phyloP scores from a whole-genome alignment of 495 filamentous ascomycete genomes.

The Neurospora africana region DNA sequence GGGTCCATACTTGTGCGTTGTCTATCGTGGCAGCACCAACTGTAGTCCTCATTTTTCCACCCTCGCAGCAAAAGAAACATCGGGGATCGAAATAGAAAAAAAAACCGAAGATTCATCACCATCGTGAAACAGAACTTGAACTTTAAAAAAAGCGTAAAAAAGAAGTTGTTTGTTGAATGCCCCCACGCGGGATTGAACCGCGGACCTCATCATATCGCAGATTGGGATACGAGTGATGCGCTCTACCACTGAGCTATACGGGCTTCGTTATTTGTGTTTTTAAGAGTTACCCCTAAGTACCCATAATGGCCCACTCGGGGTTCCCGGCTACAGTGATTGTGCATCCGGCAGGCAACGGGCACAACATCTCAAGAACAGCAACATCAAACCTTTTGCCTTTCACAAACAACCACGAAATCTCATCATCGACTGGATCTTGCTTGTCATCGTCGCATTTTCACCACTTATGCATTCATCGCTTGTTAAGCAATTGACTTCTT shows the following conservation, averaged over 20 bases:
- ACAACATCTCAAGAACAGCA: too few species aligned
- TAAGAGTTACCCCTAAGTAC: too few species aligned
- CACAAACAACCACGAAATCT: too few species aligned
- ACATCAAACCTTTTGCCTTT: too few species aligned
- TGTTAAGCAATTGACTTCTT: too few species aligned
- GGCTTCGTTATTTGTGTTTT: background rate
- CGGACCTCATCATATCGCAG: background rate
- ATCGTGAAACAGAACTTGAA: background rate
- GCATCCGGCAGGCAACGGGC: background rate
- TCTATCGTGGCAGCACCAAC: background rate
- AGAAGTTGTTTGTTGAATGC: background rate
- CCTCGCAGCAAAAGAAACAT: background rate
- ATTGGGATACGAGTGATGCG: constrained; percentile 7
- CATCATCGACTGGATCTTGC: too few species aligned
- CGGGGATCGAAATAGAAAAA: background rate
- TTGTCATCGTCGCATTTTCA: too few species aligned
- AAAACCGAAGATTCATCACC: background rate
- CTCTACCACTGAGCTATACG: constrained; percentile 13
- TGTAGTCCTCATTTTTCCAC: too few species aligned
- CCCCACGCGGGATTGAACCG: constrained; percentile 8
- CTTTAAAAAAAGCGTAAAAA: background rate
- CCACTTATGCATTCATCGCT: too few species aligned
- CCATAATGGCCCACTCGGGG: background rate
- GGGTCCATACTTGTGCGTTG: background rate
- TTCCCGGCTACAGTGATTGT: background rate